Conservation (phyloP, 768 basidiomycete species). For the Lactifluus pinguis region DNA sequence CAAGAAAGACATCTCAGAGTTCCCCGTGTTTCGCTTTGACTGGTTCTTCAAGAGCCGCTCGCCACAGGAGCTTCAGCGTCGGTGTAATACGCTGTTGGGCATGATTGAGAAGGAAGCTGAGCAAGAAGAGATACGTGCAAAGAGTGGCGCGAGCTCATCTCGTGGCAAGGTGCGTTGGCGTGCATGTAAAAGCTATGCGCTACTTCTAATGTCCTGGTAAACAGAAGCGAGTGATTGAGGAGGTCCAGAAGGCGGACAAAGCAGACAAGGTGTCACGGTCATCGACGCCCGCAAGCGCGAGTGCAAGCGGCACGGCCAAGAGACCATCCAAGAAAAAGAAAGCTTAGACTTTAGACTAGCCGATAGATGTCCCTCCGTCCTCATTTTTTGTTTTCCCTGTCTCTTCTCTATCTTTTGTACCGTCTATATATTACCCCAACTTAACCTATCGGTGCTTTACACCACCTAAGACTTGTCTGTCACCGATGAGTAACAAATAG, state of each 20-base stretch:
- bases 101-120: constrained; percentile 92
- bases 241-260: constrained; percentile 43
- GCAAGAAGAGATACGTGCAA: constrained; percentile 59
- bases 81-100: constrained; percentile 78
- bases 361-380: not conserved
- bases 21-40: constrained; percentile 94
- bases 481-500: not conserved
- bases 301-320: constrained; percentile 34
- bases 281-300: constrained; percentile 46
- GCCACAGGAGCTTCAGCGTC: constrained; percentile 76
- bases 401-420: not conserved
- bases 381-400: not conserved
- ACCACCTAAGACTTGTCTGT: not conserved
- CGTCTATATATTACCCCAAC: not conserved
- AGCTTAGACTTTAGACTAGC: constrained; percentile 28
- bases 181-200: not conserved
- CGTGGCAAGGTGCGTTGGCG: constrained; percentile 52
- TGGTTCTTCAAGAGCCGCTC: constrained; percentile 97
- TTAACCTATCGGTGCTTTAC: not conserved
- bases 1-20: constrained; percentile 94
- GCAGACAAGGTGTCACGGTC: constrained; percentile 42
- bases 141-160: constrained; percentile 32
- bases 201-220: not conserved
- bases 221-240: constrained; percentile 68
- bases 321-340: constrained; percentile 63